These are phyloP conservation scores for Yamadazyma aaseri DNA, from an alignment of 1,139 yeast species.

Conservation along the genomic window DNA sequence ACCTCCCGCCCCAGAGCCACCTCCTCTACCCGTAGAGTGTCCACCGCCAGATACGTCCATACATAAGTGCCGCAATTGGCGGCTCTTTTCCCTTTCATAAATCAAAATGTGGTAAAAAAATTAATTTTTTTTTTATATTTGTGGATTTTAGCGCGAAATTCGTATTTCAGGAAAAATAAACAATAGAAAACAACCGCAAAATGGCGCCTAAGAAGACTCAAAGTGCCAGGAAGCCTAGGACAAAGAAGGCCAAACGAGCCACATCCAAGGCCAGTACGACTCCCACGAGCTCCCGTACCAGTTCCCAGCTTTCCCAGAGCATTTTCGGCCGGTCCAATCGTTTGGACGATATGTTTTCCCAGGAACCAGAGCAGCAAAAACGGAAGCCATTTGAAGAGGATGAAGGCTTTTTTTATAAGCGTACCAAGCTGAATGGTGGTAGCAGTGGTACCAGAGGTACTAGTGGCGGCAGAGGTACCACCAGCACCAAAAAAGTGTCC, in stretches of 20 bases:
- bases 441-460: neutral
- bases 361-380: constrained; percentile 17
- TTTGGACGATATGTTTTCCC: constrained; percentile 26
- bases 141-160: neutral
- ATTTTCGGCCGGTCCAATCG: constrained; percentile 24
- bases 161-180: constrained; percentile 1
- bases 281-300: constrained; percentile 1
- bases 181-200: too few species aligned
- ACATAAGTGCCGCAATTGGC: neutral
- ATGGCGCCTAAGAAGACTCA: constrained; percentile 17
- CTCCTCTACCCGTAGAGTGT: constrained; percentile 11
- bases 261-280: constrained; percentile 2
- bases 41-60: constrained; percentile 5
- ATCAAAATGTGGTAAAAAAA: neutral
- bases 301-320: constrained; percentile 8
- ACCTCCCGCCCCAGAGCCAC: constrained; percentile 6
- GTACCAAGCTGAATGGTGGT: constrained; percentile 18
- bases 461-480: constrained; percentile 6
- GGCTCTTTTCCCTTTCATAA: neutral
- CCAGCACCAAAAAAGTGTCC: constrained; percentile 15
- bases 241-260: constrained; percentile 1
- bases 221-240: constrained; percentile 2
- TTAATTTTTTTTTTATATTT: too few species aligned
- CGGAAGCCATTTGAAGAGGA: constrained; percentile 36
- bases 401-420: constrained; percentile 44